Evolutionary conservation across 1,139 yeast species (phyloP), one percentile per base, ranked within the genome.

Genomic region (Dujonia santamariae): DNA sequence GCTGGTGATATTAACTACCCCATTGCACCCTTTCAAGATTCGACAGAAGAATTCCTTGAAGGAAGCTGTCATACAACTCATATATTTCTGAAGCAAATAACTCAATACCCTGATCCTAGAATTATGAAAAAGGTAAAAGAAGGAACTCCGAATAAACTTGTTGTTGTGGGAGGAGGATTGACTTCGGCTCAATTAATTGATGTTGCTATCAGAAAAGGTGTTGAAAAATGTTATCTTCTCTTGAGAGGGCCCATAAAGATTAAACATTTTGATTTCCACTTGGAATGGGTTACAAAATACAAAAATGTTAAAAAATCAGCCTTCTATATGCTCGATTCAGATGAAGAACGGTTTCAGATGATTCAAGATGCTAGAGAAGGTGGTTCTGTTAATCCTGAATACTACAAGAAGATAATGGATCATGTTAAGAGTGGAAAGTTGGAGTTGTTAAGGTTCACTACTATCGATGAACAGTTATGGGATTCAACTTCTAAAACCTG

Each of bases 231-330:
- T 0, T 56, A 59, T 29, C 53, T 68, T 7, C 38, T 71, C 11
- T 46, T 66, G 15, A 53, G 76, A 35, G 70, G 74, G 0, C 56
- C 61, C 3, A 40, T 69, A 30, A 70, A 68, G 41, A 61, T 70
- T 31, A 71, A 71, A 45, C 76, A 71, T 42, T 70, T 71, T 48
- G 77, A 71, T 41, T 70, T 70, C 45, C 75, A 69, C 42, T 51
- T 71, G 31, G 76, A 71, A 39, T 71, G 76, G 76, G 75, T 70
- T n/a, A 66, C 76, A 14, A 71, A 71, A 42, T 71, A 68, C 44
- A 63, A 63, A 41, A 66, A 64, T 36, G 64, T 65, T 19, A 64
- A 63, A 41, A 64, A 64, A 37, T 63, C 72, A 1, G 61, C 68
- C 1, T 69, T 70, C 33, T 69, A 68, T 50, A 61, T 67, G 42